Percentiles rank a stretch among this genome's conserved stretches.
These are phyloP conservation scores for Polytrichum formosum DNA, from an alignment of 225 moss, liverwort and hornwort genomes.

Conservation along the genomic window DNA sequence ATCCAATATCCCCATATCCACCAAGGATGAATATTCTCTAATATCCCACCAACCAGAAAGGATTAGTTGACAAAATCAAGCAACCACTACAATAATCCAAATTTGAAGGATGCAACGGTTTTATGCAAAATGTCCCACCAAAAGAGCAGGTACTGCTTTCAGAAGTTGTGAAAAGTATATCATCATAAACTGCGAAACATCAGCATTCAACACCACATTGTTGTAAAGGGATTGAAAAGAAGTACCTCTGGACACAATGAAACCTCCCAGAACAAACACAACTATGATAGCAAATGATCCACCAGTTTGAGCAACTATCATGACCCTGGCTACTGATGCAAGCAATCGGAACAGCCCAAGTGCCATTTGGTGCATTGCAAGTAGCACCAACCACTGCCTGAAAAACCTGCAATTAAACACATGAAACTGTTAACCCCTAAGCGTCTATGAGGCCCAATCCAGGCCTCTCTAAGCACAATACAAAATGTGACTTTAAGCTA, in stretches of 20 bases:
- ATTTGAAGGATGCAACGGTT: too few species aligned
- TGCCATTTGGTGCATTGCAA: slow-evolving; percentile 90
- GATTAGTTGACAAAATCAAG: too few species aligned
- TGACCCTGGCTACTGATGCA: slow-evolving; percentile 65
- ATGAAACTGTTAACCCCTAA: not conserved
- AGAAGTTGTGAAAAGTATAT: too few species aligned
- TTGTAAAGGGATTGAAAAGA: too few species aligned
- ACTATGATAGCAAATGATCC: slow-evolving; percentile 69
- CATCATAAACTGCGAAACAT: too few species aligned
- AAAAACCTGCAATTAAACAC: slow-evolving; percentile 61
- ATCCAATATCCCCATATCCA: slow-evolving; percentile 74
- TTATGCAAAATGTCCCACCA: too few species aligned
- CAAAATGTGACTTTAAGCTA: not conserved
- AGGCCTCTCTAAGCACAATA: not conserved
- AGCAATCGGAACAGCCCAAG: slow-evolving; percentile 69
- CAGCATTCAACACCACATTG: too few species aligned
- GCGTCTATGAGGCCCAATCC: not conserved
- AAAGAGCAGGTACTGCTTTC: too few species aligned
- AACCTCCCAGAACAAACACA: slow-evolving; percentile 82
- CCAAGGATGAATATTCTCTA: slow-evolving; percentile 57
- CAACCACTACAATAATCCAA: too few species aligned
- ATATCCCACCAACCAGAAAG: too few species aligned
- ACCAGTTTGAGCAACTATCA: slow-evolving; percentile 81
- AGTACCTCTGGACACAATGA: slow-evolving; percentile 57
- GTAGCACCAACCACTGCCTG: slow-evolving; percentile 64